Evolutionary conservation across 2,329 filamentous ascomycete species (phyloP).

Genomic region (Ceratocystis ficicola): DNA sequence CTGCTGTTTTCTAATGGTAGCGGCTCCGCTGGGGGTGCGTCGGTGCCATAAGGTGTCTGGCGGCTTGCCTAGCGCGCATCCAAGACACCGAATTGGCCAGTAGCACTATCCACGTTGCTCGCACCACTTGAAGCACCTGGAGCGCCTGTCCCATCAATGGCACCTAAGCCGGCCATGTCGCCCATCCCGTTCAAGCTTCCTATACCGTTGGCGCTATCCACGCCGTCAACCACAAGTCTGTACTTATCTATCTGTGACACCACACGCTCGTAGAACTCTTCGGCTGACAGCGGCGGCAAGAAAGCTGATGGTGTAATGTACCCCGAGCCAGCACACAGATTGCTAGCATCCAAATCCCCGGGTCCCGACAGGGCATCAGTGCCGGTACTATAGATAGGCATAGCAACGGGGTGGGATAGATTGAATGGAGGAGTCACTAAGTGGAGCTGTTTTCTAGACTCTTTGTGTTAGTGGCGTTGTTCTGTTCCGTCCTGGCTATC

Average conservation of each 20-base stretch:
- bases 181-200: no score
- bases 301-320: background rate
- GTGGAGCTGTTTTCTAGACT: no score
- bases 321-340: background rate
- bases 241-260: background rate
- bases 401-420: no score
- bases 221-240: background rate
- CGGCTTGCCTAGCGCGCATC: background rate
- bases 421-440: no score
- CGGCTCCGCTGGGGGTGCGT: background rate
- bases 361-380: background rate
- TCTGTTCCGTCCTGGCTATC: no score
- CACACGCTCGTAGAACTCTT: background rate
- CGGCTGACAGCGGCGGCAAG: background rate
- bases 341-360: background rate
- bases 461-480: no score
- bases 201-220: no score
- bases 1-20: no score
- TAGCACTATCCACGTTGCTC: background rate
- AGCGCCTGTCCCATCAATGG: no score
- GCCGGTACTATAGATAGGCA: background rate
- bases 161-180: no score
- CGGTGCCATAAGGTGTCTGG: background rate
- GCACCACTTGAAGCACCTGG: no score
- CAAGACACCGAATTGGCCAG: background rate